Evolutionary conservation across 805 yeast species (phyloP), one percentile per base, ranked within the genome.

Genomic region (Sungouiozyma intestinalis): DNA sequence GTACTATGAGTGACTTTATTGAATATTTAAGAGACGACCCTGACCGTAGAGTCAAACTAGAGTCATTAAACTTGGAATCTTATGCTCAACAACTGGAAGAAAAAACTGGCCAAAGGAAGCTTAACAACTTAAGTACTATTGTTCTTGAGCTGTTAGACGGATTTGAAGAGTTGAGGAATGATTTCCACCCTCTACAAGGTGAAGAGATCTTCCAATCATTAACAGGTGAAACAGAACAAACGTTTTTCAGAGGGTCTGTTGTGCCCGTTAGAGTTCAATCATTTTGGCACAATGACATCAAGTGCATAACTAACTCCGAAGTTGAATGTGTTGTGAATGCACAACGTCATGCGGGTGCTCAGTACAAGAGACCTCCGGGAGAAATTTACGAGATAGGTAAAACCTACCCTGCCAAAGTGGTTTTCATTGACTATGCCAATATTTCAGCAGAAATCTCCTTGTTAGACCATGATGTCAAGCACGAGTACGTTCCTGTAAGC

Each of bases 51-150:
- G 84, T 86, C 2, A 81, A 85, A 62, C 76, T 90, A 46, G 88
- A 88, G 55, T 94, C 87, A 45, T 75, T 90, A 51, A 82, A 88
- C 54, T 68, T 90, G 55, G 94, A 85, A 51, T 94, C 88, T 35
- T 90, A 88, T 59, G 96, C 97, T 8, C 83, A 81, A 52, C 95
- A 90, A 64, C 71, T 92, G 52, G 94, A 74, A 49, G 77, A 68
- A 54, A 69, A 56, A 36, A 55, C 63, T 1, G 64, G 65, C 11
- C 62, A 57, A 45, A 55, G 61, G 46, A 61, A 61, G 42, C 45
- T 58, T 38, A 61, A 61, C 40, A 59, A 58, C 42, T 42, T 61
- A 38, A 57, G 57, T 35, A 62, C 64, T 20, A 62, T 62, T 42
- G 61, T 60, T n/a, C 44, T 61, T 49, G 99, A 92, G 64, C 73